Conservation (phyloP, 306 rosid genomes). For the Sicyos baderoa region DNA sequence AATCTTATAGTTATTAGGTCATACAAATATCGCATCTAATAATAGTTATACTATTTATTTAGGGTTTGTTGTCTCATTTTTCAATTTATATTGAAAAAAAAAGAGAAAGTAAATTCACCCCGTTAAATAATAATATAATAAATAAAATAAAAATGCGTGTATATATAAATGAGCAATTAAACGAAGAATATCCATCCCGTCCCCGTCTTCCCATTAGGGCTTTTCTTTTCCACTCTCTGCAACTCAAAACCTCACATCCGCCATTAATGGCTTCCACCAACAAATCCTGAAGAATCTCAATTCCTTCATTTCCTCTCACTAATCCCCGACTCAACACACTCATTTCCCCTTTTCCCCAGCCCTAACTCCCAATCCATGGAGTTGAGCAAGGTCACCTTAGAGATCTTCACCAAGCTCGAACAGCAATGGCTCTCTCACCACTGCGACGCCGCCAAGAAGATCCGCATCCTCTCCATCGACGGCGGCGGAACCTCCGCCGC, state of each 20-base stretch:
- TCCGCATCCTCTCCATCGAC: constrained; percentile 87
- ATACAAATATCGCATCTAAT: too few species aligned
- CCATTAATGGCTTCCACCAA: constrained; percentile 17
- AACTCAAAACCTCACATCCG: neutral
- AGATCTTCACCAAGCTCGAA: constrained; percentile 87
- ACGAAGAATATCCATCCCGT: constrained; percentile 18
- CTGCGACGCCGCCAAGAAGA: constrained; percentile 45
- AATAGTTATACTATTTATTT: too few species aligned
- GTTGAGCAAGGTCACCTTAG: constrained; percentile 60
- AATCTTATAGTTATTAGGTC: too few species aligned
- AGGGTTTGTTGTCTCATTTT: too few species aligned
- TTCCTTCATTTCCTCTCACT: neutral
- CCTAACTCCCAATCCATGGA: constrained; percentile 36
- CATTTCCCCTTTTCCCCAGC: neutral
- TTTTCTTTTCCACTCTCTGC: neutral
- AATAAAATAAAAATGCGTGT: neutral
- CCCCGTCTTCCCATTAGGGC: constrained; percentile 11
- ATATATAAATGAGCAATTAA: constrained; percentile 12
- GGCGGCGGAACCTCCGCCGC: constrained; percentile 75
- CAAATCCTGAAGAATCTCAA: neutral
- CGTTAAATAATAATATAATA: neutral
- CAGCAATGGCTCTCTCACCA: constrained; percentile 96
- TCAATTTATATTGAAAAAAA: too few species aligned
- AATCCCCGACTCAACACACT: neutral
- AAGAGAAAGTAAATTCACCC: too few species aligned